Percentiles rank a stretch among this genome's conserved stretches.
phyloP scores from a whole-genome alignment of 2,329 filamentous ascomycete genomes.

The Tolypocladium ophioglossoides region DNA sequence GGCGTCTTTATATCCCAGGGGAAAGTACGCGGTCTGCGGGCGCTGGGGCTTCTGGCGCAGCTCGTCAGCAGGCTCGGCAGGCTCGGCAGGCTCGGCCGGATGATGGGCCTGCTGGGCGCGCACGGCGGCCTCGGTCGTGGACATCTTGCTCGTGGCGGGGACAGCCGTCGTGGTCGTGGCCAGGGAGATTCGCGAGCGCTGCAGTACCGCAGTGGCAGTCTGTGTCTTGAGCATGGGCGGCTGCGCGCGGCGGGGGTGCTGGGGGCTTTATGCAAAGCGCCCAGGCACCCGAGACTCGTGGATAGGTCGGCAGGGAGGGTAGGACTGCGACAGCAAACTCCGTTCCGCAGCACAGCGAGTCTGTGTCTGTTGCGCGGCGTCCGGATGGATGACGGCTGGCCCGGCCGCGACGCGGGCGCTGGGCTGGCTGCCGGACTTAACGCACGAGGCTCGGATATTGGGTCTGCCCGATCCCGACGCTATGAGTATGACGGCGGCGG shows the following conservation, averaged over 20 bases:
- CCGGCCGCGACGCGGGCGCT: not conserved
- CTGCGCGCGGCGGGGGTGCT: slow-evolving; percentile 7
- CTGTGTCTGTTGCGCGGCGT: not conserved
- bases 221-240: slow-evolving; percentile 34
- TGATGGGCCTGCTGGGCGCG: slow-evolving; percentile 7
- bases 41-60: slow-evolving; percentile 17
- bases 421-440: slow-evolving; percentile 7
- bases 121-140: slow-evolving; percentile 18
- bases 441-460: slow-evolving; percentile 6
- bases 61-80: too few relatives aligned
- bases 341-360: not conserved
- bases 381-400: not conserved
- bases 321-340: not conserved
- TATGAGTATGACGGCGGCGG: not conserved
- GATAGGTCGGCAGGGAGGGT: not conserved
- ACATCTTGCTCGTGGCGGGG: slow-evolving; percentile 16
- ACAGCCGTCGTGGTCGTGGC: not conserved
- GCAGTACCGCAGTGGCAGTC: slow-evolving; percentile 26
- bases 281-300: not conserved
- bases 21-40: slow-evolving; percentile 49
- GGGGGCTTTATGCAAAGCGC: not conserved
- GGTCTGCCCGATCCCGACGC: slow-evolving; percentile 7
- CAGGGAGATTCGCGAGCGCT: slow-evolving; percentile 28
- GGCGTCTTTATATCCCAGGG: slow-evolving; percentile 83
- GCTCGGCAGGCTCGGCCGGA: slow-evolving; percentile 10